Conservation (phyloP, 1,284 basidiomycete species). For the Tilletia horrida region DNA sequence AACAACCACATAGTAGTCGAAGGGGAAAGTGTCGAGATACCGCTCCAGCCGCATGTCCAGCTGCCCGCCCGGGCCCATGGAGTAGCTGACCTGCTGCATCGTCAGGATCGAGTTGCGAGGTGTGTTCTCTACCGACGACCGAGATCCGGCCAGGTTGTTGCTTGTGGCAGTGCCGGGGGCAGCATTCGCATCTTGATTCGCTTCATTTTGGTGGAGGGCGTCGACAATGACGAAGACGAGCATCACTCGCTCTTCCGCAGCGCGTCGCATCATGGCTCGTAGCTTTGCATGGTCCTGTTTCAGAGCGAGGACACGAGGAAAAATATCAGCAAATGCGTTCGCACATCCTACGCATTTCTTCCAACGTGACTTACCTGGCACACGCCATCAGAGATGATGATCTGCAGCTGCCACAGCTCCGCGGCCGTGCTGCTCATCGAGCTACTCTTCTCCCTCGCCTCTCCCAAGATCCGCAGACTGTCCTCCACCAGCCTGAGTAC, state of each 20-base stretch:
- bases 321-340: background rate
- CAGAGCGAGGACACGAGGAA: background rate
- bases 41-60: constrained; percentile 85
- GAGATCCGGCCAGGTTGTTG: background rate
- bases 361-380: constrained; percentile 63
- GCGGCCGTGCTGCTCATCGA: constrained; percentile 57
- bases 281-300: constrained; percentile 74
- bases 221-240: constrained; percentile 96
- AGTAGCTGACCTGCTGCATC: constrained; percentile 88
- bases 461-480: constrained; percentile 72
- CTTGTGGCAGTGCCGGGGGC: background rate
- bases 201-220: constrained; percentile 62
- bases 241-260: constrained; percentile 87
- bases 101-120: constrained; percentile 76
- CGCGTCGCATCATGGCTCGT: constrained; percentile 74
- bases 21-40: constrained; percentile 90
- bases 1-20: constrained; percentile 94
- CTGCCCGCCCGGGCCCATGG: constrained; percentile 64
- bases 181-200: constrained; percentile 14
- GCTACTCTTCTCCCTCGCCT: constrained; percentile 63
- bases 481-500: constrained; percentile 80
- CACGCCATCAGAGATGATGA: constrained; percentile 97
- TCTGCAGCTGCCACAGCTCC: constrained; percentile 95
- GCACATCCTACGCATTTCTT: background rate
- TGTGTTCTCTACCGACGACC: constrained; percentile 52